These are phyloP conservation scores for Colletotrichum horii DNA, from an alignment of 2,329 filamentous ascomycete species.

Conservation along the genomic window DNA sequence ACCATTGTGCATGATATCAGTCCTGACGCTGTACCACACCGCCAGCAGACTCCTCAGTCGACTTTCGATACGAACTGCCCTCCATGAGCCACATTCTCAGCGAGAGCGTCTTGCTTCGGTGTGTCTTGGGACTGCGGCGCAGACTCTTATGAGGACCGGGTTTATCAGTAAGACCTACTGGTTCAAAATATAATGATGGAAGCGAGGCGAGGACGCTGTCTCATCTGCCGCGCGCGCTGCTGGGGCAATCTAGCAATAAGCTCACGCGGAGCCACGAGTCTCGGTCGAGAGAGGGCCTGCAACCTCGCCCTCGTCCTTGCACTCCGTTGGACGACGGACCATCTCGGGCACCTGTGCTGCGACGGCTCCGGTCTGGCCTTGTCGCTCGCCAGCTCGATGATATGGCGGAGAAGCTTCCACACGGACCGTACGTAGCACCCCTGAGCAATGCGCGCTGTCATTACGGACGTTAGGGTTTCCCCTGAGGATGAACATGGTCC, in stretches of 20 bases:
- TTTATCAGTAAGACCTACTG: background rate
- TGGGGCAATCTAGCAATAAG: background rate
- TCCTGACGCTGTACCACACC: conserved; percentile 8
- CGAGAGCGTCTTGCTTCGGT: background rate
- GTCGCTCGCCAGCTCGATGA: background rate
- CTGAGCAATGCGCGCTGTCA: background rate
- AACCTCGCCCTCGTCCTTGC: background rate
- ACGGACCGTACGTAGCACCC: background rate
- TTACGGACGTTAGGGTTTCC: background rate
- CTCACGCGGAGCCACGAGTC: background rate
- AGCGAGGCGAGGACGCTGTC: conserved; percentile 9
- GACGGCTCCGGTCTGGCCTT: background rate
- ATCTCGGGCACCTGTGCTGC: background rate
- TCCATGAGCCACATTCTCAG: background rate
- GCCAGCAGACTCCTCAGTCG: conserved; percentile 3
- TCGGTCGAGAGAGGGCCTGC: background rate
- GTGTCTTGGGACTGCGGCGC: background rate
- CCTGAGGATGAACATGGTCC: background rate
- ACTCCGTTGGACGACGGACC: background rate
- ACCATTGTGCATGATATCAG: conserved; percentile 13
- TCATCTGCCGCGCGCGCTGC: background rate
- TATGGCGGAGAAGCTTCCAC: background rate
- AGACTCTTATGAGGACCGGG: background rate
- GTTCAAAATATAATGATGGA: background rate
- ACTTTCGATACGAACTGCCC: conserved; percentile 23